Evolutionary conservation across 768 basidiomycete species (phyloP), one percentile per base, ranked within the genome.

Genomic region (Lenzites betulinus): DNA sequence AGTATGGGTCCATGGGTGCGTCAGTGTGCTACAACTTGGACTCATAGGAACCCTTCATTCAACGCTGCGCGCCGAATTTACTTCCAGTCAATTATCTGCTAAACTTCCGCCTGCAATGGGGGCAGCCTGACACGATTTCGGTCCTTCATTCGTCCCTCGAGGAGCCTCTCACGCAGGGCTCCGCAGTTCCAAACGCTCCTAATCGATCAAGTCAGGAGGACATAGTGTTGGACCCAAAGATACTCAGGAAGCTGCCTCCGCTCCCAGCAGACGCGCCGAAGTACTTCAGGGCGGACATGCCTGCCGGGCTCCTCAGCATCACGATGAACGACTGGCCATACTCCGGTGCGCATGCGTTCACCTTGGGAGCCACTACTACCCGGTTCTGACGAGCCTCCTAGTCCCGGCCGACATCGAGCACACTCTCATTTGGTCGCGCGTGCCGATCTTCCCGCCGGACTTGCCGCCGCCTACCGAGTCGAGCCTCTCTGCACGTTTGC

Each of bases 271-370:
- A 75, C 54, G 70, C 74, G 2, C 84, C 84, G 7, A 73, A 77
- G 13, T 90, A 89, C 71, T 93, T 94, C 72, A 85, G 78, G 33
- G 81, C 81, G 13, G 78, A 87, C 63, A 85, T 84, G 9, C 82
- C 88, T 0, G 65, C 78, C 13, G 75, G 83, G 36, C 75, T 83
- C 53, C 75, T 91, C 64, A 88, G 85, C 67, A 85, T 93, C 62
- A 88, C 88, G 47, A 85, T 78, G 66, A 92, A 93, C 67, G 91
- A 93, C 69, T 95, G 92, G 92, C 92, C 92, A 0, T 95, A 95
- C 72, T 92, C 90, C 7, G 85, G 90, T 88, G 66, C 54, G 78
- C 30, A 33, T 33, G 9, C 41, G 9, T 46, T 11, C 52, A 35
- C 22, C 11, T 28, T 3, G 30, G 30, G 35, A 36, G 26, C n/a